Evolutionary conservation across 108 stramenopile genomes (phyloP).

Genomic region (Pseudonitzschia pungens): DNA sequence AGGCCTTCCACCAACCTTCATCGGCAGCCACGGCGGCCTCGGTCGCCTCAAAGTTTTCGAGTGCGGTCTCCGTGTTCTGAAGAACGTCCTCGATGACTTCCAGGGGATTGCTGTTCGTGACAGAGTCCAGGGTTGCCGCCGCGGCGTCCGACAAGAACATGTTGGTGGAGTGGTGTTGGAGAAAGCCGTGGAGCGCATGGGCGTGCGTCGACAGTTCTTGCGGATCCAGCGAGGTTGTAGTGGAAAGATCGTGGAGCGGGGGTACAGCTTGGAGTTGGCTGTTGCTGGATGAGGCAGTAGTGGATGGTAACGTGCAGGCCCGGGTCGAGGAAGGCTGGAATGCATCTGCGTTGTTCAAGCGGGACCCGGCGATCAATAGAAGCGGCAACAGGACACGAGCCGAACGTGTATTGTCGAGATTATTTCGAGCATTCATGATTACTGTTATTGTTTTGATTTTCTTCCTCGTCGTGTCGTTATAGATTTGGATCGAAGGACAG

Average conservation of each 20-base stretch:
- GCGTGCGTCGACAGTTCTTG: slow-evolving; percentile 7
- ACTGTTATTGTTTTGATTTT: not conserved
- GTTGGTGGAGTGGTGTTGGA: slow-evolving; percentile 3
- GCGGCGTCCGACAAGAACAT: not conserved
- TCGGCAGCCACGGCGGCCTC: slow-evolving; percentile 20
- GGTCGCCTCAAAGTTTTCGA: slow-evolving; percentile 17
- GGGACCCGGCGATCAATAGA: not conserved
- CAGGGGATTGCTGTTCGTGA: not conserved
- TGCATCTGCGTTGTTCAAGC: not conserved
- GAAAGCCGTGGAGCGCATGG: slow-evolving; percentile 3
- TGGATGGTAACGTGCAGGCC: not conserved
- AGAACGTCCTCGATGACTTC: not conserved
- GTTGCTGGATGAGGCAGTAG: not conserved
- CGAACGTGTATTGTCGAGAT: not conserved
- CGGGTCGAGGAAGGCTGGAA: slow-evolving; percentile 1
- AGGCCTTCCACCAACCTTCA: slow-evolving; percentile 54
- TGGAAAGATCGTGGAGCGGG: not conserved
- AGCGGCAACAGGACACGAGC: not conserved
- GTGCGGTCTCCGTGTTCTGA: not conserved
- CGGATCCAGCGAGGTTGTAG: not conserved
- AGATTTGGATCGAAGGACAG: not conserved
- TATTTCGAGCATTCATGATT: not conserved
- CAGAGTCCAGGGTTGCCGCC: not conserved
- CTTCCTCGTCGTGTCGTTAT: not conserved
- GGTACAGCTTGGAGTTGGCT: not conserved